phyloP scores from a whole-genome alignment of 2,329 filamentous ascomycete genomes.

The Paecilomyces sp. region DNA sequence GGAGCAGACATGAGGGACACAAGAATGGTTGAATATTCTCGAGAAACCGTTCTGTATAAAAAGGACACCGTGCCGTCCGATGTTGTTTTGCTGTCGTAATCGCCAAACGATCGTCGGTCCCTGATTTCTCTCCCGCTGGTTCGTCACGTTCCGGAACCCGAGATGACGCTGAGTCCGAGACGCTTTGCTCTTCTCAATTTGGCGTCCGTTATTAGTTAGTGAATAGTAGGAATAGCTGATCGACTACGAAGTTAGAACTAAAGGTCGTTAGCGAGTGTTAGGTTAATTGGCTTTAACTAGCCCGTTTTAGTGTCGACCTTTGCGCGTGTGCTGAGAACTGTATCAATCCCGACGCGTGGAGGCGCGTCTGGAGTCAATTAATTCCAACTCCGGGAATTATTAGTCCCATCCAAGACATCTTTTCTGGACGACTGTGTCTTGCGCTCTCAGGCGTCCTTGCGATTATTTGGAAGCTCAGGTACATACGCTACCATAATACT shows the following conservation, averaged over 20 bases:
- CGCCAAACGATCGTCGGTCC: not conserved
- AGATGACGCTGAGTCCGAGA: not conserved
- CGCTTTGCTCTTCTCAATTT: not conserved
- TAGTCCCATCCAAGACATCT: not conserved
- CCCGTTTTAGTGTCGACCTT: not conserved
- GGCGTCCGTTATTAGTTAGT: not conserved
- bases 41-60: not conserved
- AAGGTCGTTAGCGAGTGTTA: not conserved
- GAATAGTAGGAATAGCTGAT: too few species aligned
- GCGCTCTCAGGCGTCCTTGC: not conserved
- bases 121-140: not conserved
- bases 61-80: not conserved
- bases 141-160: not conserved
- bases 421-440: not conserved
- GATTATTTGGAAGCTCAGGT: not conserved
- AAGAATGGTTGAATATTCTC: not conserved
- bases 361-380: not conserved
- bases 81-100: not conserved
- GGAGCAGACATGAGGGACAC: not conserved
- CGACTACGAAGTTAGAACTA: too few species aligned
- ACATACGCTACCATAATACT: not conserved
- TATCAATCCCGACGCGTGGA: not conserved
- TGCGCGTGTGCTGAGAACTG: not conserved
- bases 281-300: not conserved
- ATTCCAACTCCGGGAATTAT: not conserved